Evolutionary conservation across 352 stramenopile genomes (phyloP).

Genomic region (Peronospora tabacina): DNA sequence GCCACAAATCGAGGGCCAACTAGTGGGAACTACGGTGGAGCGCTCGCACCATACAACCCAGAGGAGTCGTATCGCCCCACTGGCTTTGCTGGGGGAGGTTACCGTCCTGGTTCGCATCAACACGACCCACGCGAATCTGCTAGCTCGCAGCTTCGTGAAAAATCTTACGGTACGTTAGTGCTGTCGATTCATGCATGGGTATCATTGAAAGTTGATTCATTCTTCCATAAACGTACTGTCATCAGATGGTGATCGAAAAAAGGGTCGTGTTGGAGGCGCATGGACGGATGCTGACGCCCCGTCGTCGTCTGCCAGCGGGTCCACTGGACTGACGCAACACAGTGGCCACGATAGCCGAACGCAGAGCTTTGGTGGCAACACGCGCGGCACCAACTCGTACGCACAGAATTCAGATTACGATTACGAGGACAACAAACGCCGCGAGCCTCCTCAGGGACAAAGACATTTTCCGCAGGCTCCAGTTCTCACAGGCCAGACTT

Average conservation of each 20-base stretch:
- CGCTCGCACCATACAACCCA: conserved; percentile 63
- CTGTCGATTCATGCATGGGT: background rate
- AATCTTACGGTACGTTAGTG: conserved; percentile 53
- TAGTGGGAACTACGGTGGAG: conserved; percentile 51
- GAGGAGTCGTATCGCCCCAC: conserved; percentile 70
- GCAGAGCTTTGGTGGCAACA: conserved; percentile 38
- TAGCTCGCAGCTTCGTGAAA: conserved; percentile 64
- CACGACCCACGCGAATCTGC: conserved; percentile 52
- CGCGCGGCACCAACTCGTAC: conserved; percentile 32
- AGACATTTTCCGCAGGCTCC: conserved; percentile 26
- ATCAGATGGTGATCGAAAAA: conserved; percentile 75
- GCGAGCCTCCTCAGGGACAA: conserved; percentile 21
- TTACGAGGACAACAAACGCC: conserved; percentile 39
- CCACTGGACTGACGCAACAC: conserved; percentile 27
- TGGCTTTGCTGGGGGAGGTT: conserved; percentile 38
- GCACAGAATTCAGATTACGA: conserved; percentile 51
- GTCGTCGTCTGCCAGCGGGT: conserved; percentile 10
- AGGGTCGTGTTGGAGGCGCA: conserved; percentile 69
- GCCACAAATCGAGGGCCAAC: conserved; percentile 78
- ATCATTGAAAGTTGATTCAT: background rate
- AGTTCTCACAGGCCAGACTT: conserved; percentile 47
- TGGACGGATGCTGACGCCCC: conserved; percentile 41
- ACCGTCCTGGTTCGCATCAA: conserved; percentile 41
- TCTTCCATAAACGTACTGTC: background rate
- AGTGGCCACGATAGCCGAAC: conserved; percentile 34